A percentile compares a stretch with the other conserved stretches of the same genome.
phyloP scores from a whole-genome alignment of 2,329 filamentous ascomycete species.

The Talaromyces amestolkiae region DNA sequence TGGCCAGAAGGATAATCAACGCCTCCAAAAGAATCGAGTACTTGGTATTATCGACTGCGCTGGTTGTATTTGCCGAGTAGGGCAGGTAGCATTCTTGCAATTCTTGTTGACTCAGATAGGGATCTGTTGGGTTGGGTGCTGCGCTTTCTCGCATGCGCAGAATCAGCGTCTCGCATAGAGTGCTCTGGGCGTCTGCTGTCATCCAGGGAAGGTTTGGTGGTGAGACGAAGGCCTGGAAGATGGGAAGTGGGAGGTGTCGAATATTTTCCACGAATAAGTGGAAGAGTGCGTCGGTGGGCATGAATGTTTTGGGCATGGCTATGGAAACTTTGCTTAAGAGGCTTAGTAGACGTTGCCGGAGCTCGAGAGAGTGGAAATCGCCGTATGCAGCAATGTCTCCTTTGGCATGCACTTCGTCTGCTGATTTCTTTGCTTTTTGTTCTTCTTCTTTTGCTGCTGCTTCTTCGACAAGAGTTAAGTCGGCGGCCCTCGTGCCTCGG shows the following conservation, averaged over 20 bases:
- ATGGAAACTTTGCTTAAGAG: conserved; percentile 42
- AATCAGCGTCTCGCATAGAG: conserved; percentile 55
- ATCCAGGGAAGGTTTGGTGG: conserved; percentile 45
- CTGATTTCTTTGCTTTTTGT: conserved; percentile 14
- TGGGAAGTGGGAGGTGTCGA: conserved; percentile 43
- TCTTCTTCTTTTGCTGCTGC: conserved; percentile 7
- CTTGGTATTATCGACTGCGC: conserved; percentile 67
- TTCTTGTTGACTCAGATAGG: conserved; percentile 49
- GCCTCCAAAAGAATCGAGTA: conserved; percentile 67
- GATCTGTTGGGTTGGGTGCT: conserved; percentile 38
- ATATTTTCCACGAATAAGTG: conserved; percentile 48
- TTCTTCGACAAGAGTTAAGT: not conserved
- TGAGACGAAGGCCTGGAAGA: conserved; percentile 48
- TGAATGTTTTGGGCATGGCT: conserved; percentile 36
- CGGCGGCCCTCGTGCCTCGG: conserved; percentile 26
- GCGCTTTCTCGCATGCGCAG: conserved; percentile 48
- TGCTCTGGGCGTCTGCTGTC: conserved; percentile 42
- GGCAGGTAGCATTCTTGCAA: conserved; percentile 63
- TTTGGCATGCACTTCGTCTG: conserved; percentile 21
- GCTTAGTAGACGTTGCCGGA: conserved; percentile 47
- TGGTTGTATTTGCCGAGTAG: conserved; percentile 61
- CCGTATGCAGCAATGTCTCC: conserved; percentile 35
- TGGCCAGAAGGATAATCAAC: conserved; percentile 56
- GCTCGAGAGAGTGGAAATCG: conserved; percentile 37
- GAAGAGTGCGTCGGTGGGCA: conserved; percentile 40